Base-by-base conservation (phyloP, 495 filamentous ascomycete species). In the Mytilinidion resinicola region DNA sequence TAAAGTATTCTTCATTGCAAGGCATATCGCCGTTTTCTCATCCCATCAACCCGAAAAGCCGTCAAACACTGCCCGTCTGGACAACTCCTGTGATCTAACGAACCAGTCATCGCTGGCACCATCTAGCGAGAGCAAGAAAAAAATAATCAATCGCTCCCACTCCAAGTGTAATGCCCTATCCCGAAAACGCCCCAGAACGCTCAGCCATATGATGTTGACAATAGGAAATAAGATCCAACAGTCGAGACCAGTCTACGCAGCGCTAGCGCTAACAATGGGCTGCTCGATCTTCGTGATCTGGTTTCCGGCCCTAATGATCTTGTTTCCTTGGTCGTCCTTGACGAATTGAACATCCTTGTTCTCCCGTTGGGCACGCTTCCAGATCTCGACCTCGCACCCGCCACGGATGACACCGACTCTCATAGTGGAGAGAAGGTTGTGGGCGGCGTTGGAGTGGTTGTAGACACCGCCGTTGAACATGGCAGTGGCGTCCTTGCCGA, bases 381-480 rank as follows among this genome's bases (percentile, higher is more conserved):
- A 96, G 80, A 98, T 95, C 80, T 98, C 93, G 54, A 98, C 93
- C 71, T 96, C 93, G 69, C 89, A 91, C 44, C 93, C 93, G 65
- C 93, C 93, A 53, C 93, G 90, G 57, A 98, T 88, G 49, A 98
- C 93, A 75, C 90, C 93, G 5, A 98, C 88, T 64, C 93, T 82
- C 90, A 96, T 96, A 64, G 91, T 96, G 14, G 89, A 92, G 49
- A 98, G 82, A 36, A 96, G 78, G 77, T 98, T 98, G 82, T 98
- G 93, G 50, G 93, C 93, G 54, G 89, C 93, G 76, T 98, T 98
- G 66, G 87, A 91, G 80, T 98, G 93, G 71, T 90, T 87, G 79
- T 98, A 98, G 57, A 98, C 87, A 76, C 93, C 93, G 61, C 93
- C 93, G 79, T 98, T 98, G 85, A 98, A 98, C 79, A 96, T 95